Conservation (phyloP, 2,329 filamentous ascomycete genomes). For the Colletotrichum trifolii region DNA sequence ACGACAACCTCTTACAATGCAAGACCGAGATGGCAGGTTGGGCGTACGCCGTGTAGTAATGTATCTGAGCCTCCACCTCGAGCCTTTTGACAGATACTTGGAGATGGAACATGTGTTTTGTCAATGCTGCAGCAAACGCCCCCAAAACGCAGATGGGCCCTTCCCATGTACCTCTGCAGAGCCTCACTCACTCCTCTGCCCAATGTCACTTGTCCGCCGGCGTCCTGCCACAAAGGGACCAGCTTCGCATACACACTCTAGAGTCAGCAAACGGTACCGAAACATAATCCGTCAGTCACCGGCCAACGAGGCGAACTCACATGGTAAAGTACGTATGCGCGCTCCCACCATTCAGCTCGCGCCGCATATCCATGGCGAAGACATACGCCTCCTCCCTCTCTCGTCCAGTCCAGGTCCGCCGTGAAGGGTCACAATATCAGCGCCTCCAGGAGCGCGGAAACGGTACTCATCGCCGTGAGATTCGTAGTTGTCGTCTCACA, state of each 20-base stretch:
- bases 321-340: constrained; percentile 48
- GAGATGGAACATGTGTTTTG: too few species aligned
- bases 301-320: constrained; percentile 20
- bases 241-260: not conserved
- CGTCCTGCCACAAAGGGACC: constrained; percentile 11
- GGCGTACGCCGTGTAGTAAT: too few species aligned
- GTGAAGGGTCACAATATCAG: constrained; percentile 38
- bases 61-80: too few species aligned
- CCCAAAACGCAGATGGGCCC: too few species aligned
- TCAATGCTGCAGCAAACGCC: too few species aligned
- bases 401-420: constrained; percentile 10
- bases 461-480: not conserved
- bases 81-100: too few species aligned
- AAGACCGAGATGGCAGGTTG: too few species aligned
- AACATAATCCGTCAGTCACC: too few species aligned
- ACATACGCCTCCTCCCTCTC: constrained; percentile 7
- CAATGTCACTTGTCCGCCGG: not conserved
- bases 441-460: not conserved
- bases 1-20: too few species aligned
- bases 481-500: too few species aligned
- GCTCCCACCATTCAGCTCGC: constrained; percentile 39
- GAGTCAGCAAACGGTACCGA: constrained; percentile 1
- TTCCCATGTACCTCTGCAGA: not conserved
- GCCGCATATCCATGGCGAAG: constrained; percentile 27
- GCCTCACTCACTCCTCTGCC: not conserved